These are phyloP conservation scores for Penicillium sp. DNA, from an alignment of 2,329 filamentous ascomycete genomes.

Conservation along the genomic window DNA sequence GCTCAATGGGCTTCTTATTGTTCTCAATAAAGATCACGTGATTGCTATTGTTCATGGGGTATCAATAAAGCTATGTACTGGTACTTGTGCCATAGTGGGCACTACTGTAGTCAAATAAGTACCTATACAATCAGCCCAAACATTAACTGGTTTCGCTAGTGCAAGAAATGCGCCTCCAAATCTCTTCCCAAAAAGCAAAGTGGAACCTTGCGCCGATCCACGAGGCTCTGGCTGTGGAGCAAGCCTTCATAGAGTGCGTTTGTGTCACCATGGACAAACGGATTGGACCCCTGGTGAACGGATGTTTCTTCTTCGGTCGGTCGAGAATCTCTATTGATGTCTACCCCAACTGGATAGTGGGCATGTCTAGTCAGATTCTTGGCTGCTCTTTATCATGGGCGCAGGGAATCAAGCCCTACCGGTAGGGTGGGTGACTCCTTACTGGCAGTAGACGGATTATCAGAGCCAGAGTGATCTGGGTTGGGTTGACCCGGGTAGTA, in stretches of 20 bases:
- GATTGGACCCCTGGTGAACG: slow-evolving; percentile 12
- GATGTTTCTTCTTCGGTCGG: slow-evolving; percentile 14
- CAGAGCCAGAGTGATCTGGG: slow-evolving; percentile 8
- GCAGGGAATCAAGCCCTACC: slow-evolving; percentile 9
- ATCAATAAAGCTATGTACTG: slow-evolving; percentile 3
- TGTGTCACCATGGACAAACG: slow-evolving; percentile 15
- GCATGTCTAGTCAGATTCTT: slow-evolving; percentile 15
- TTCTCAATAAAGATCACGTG: slow-evolving; percentile 13
- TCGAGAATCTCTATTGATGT: slow-evolving; percentile 2
- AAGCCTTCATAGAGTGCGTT: slow-evolving; percentile 22
- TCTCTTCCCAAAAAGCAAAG: slow-evolving; percentile 25
- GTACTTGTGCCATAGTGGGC: neutral
- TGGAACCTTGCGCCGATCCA: slow-evolving; percentile 20
- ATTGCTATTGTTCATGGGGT: slow-evolving; percentile 7
- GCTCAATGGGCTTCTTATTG: slow-evolving; percentile 6
- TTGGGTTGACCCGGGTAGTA: slow-evolving; percentile 41
- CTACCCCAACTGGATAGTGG: slow-evolving; percentile 12
- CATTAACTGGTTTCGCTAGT: slow-evolving; percentile 6
- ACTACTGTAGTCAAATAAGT: neutral
- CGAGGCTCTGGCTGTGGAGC: slow-evolving; percentile 15
- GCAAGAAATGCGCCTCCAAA: slow-evolving; percentile 18
- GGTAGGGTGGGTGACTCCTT: slow-evolving; percentile 21
- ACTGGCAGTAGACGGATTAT: slow-evolving; percentile 18
- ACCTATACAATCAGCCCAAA: neutral
- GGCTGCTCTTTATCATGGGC: neutral